Base-by-base conservation (phyloP, 495 filamentous ascomycete genomes). In the Penicillium roqueforti region DNA sequence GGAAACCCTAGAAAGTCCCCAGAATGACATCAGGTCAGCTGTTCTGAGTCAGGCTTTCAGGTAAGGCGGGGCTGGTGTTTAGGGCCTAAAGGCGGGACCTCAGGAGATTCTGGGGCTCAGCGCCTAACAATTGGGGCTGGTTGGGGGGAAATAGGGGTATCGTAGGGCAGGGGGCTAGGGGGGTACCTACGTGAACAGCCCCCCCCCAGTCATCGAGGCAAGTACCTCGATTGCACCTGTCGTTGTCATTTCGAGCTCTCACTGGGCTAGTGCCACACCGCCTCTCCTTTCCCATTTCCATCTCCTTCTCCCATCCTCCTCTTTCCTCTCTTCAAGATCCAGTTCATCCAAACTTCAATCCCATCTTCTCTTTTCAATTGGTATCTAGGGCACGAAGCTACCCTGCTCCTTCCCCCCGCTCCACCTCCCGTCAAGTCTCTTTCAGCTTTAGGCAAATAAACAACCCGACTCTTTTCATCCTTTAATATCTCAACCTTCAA, bases 341-440 rank as follows among this genome's bases (percentile, higher is more conserved):
- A 62, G 47, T 50, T 34, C 39, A 39, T 50, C 47, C 59, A 52
- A 47, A 55, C 63, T 57, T 59, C 43, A 42, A 51, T 61, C 45
- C 67, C 62, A 63, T 65, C 61, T 63, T 54, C 56, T 61, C 58
- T 55, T 58, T 58, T 63, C 62, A 65, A 62, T 44, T 59, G 64
- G 76, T 76, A 76, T 88, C 87, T 92, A 89, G 87, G 88, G 88
- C 88, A 87, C 87, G 69, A 79, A 92, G 87, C 88, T 87, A 90
- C 88, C 88, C 88, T 91, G 79, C 79, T 78, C 70, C 71, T 70
- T 65, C 64, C 49, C 49, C 57, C 54, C 61, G 51, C 54, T 59
- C 48, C 57, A 68, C 70, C 68, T 68, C 73, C 69, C 68, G 70
- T 74, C 77, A 80, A 78, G 64, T 68, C 57, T 64, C 56, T 69